Conservation (phyloP, 2,329 filamentous ascomycete genomes). For the Kalmusia sp. region DNA sequence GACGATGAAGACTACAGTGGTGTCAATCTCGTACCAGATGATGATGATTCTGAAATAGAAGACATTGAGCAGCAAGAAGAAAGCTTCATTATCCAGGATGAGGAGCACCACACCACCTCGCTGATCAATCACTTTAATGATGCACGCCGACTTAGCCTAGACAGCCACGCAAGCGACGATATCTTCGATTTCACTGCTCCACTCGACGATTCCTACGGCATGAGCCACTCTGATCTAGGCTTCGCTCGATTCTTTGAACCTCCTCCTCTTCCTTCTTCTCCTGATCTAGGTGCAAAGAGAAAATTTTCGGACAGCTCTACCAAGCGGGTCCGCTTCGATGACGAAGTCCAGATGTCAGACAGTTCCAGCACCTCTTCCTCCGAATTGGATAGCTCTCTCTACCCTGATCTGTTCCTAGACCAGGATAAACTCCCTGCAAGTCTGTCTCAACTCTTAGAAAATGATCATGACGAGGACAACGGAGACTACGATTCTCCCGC, state of each 20-base stretch:
- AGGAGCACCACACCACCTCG: constrained; percentile 35
- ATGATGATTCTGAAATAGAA: constrained; percentile 78
- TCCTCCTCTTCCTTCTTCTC: constrained; percentile 52
- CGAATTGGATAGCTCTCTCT: constrained; percentile 70
- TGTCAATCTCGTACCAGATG: constrained; percentile 79
- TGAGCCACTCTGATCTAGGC: constrained; percentile 35
- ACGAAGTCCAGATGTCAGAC: constrained; percentile 70
- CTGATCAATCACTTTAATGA: constrained; percentile 41
- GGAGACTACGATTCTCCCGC: constrained; percentile 56
- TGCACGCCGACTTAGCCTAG: constrained; percentile 43
- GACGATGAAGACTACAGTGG: constrained; percentile 67
- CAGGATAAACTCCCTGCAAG: constrained; percentile 75
- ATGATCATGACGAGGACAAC: constrained; percentile 48
- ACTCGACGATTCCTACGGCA: constrained; percentile 29
- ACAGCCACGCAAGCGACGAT: constrained; percentile 41
- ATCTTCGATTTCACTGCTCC: constrained; percentile 41
- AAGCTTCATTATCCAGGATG: constrained; percentile 67
- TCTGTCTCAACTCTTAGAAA: constrained; percentile 76
- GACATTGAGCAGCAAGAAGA: constrained; percentile 81
- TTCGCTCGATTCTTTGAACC: constrained; percentile 47
- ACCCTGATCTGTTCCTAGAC: constrained; percentile 79
- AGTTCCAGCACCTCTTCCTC: constrained; percentile 53
- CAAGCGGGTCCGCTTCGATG: constrained; percentile 76
- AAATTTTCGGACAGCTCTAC: constrained; percentile 49
- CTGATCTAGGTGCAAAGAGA: constrained; percentile 38